phyloP scores from a whole-genome alignment of 306 rosid species.

The Cicer chorassanicum region DNA sequence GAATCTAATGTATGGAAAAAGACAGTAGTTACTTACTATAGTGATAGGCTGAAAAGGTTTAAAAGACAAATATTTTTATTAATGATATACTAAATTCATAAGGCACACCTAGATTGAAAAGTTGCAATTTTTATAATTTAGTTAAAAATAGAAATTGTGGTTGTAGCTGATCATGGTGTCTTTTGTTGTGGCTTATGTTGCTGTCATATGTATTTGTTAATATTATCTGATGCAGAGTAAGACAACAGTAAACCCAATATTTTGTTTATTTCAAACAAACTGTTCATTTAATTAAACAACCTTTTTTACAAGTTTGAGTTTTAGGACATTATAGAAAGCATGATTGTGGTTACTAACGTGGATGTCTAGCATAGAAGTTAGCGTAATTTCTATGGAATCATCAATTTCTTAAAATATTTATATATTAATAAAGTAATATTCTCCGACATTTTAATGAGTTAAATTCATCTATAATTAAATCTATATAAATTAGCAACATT shows the following conservation, averaged over 20 bases:
- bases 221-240: neutral
- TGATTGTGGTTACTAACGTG: too few relatives aligned
- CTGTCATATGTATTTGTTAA: neutral
- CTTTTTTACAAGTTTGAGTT: too few relatives aligned
- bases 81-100: neutral
- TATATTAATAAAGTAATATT: too few relatives aligned
- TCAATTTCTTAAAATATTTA: too few relatives aligned
- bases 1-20: slow-evolving; percentile 1
- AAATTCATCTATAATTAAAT: too few relatives aligned
- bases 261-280: too few relatives aligned
- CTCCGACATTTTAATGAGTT: too few relatives aligned
- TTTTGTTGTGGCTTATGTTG: neutral
- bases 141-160: neutral
- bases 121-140: neutral
- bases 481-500: too few relatives aligned
- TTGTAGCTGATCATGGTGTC: neutral
- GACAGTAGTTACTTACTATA: neutral
- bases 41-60: neutral
- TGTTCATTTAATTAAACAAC: too few relatives aligned
- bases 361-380: too few relatives aligned
- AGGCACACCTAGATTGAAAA: neutral
- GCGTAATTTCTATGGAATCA: too few relatives aligned
- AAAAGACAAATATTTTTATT: neutral
- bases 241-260: neutral
- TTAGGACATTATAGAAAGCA: too few relatives aligned